These are phyloP conservation scores for Mycosphaerella sp. DNA, from an alignment of 2,329 filamentous ascomycete genomes.

Conservation along the genomic window DNA sequence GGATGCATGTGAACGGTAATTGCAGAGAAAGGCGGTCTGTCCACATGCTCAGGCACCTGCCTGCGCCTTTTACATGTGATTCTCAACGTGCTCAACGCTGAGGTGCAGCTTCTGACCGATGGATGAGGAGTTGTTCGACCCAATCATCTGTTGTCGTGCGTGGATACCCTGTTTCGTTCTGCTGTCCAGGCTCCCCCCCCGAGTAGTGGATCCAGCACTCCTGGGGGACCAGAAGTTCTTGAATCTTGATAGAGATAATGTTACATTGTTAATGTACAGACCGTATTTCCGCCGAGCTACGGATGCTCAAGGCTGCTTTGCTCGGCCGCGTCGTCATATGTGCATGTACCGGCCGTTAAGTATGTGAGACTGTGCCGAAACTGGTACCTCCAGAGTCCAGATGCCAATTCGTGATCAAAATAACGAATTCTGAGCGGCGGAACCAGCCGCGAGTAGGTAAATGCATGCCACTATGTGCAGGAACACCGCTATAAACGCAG, in stretches of 20 bases:
- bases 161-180: constrained; percentile 2
- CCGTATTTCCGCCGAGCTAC: constrained; percentile 17
- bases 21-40: no score
- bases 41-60: no score
- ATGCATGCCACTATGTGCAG: constrained; percentile 4
- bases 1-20: no score
- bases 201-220: constrained; percentile 8
- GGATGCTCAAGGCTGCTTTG: constrained; percentile 15
- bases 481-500: constrained; percentile 28
- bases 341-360: constrained; percentile 16
- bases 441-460: constrained; percentile 15
- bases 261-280: constrained; percentile 21
- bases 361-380: constrained; percentile 22
- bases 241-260: constrained; percentile 11
- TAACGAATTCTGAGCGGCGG: constrained; percentile 2
- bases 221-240: neutral
- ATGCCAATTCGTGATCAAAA: constrained; percentile 1
- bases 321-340: constrained; percentile 14
- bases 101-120: constrained; percentile 1
- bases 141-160: constrained; percentile 2
- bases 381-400: constrained; percentile 19
- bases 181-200: constrained; percentile 9
- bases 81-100: constrained; percentile 1
- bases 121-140: neutral
- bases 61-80: constrained; percentile 1